Percentiles rank a stretch among this genome's conserved stretches.
Evolutionary conservation across 2,329 filamentous ascomycete species (phyloP).

Genomic region (Tricladium varicosporioides): DNA sequence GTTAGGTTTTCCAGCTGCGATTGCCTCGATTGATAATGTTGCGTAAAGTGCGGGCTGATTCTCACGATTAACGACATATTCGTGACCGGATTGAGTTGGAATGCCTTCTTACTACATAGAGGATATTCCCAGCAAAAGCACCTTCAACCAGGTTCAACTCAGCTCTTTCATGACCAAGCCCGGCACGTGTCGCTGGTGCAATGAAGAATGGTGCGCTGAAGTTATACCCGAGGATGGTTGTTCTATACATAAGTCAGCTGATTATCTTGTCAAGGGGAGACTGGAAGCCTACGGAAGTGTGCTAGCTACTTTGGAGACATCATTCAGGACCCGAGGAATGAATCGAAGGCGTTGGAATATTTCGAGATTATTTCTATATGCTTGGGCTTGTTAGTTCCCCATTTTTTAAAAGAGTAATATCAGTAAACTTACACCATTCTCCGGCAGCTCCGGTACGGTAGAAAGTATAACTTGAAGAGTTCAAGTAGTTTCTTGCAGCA

Average conservation of each 20-base stretch:
- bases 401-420: no score
- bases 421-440: constrained; percentile 7
- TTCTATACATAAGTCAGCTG: neutral
- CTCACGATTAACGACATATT: no score
- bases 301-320: constrained; percentile 36
- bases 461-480: neutral
- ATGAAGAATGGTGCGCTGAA: constrained; percentile 40
- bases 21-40: constrained; percentile 14
- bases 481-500: constrained; percentile 2
- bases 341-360: constrained; percentile 50
- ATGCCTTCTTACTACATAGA: constrained; percentile 14
- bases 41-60: constrained; percentile 11
- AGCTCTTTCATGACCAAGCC: constrained; percentile 33
- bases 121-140: constrained; percentile 27
- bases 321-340: constrained; percentile 41
- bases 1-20: constrained; percentile 10
- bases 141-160: constrained; percentile 38
- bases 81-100: no score
- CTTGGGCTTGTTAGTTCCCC: no score
- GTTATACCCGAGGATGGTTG: constrained; percentile 35
- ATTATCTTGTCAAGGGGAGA: neutral
- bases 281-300: constrained; percentile 4
- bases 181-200: constrained; percentile 34
- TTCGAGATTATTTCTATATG: constrained; percentile 45
- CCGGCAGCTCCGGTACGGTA: constrained; percentile 6